phyloP scores from a whole-genome alignment of 2,329 filamentous ascomycete genomes.

The Colletotrichum sansevieriae region DNA sequence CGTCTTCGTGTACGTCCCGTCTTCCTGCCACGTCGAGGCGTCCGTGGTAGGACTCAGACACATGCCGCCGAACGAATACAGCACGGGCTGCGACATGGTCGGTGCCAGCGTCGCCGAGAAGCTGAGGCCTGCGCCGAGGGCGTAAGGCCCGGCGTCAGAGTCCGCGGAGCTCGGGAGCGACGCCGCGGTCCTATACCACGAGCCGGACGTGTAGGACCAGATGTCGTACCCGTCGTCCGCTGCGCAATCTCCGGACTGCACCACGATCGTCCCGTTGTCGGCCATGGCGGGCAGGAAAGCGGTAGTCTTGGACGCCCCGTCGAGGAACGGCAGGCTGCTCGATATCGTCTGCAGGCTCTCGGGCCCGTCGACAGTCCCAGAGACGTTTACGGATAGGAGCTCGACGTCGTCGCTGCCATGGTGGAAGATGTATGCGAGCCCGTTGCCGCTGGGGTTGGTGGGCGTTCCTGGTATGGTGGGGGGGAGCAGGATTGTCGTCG shows the following conservation, averaged over 20 bases:
- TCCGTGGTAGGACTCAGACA: slow-evolving; percentile 70
- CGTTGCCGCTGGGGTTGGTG: slow-evolving; percentile 55
- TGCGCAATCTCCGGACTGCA: slow-evolving; percentile 81
- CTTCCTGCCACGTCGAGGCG: slow-evolving; percentile 70
- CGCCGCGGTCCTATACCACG: slow-evolving; percentile 56
- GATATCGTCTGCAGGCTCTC: slow-evolving; percentile 64
- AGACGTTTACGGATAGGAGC: slow-evolving; percentile 76
- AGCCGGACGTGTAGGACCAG: slow-evolving; percentile 76
- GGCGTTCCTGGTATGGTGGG: slow-evolving; percentile 57
- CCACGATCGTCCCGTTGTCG: slow-evolving; percentile 75
- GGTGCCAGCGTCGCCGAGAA: slow-evolving; percentile 75
- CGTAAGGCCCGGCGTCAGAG: slow-evolving; percentile 56
- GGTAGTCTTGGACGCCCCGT: slow-evolving; percentile 58
- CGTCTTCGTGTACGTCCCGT: slow-evolving; percentile 82
- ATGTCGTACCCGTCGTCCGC: slow-evolving; percentile 65
- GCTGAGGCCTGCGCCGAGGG: slow-evolving; percentile 69
- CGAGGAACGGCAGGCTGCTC: slow-evolving; percentile 72
- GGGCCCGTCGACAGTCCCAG: slow-evolving; percentile 65
- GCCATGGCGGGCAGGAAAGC: slow-evolving; percentile 79
- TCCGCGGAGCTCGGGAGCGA: slow-evolving; percentile 42
- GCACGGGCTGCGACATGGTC: slow-evolving; percentile 63
- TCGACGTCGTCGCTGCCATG: slow-evolving; percentile 61
- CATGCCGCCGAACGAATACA: slow-evolving; percentile 92
- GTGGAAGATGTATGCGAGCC: slow-evolving; percentile 78
- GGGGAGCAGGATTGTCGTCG: slow-evolving; percentile 77